Conservation (phyloP, 1,284 basidiomycete species). For the Sporisorium exsertum region DNA sequence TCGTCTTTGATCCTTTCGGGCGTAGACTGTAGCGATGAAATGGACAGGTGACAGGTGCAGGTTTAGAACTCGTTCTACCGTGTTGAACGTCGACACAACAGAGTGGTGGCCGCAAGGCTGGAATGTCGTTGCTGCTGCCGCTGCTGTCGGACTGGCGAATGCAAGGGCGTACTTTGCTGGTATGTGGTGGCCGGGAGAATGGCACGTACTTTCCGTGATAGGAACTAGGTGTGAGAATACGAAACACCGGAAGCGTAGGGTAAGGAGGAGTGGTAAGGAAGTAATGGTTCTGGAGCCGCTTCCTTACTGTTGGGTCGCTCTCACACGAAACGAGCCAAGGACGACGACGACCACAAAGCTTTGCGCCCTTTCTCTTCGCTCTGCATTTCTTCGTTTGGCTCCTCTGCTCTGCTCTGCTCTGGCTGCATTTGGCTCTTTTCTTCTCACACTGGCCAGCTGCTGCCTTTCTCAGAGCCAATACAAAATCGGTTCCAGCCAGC, state of each 20-base stretch:
- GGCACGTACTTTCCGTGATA: slow-evolving; percentile 49
- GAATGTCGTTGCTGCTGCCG: neutral
- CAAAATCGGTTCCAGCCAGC: slow-evolving; percentile 1
- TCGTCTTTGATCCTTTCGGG: slow-evolving; percentile 54
- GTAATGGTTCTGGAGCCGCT: neutral
- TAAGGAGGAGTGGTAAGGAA: slow-evolving; percentile 14
- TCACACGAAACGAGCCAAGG: slow-evolving; percentile 13
- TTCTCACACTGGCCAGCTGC: neutral
- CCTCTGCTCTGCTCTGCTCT: neutral
- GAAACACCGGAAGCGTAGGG: slow-evolving; percentile 28
- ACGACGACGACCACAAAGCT: slow-evolving; percentile 8
- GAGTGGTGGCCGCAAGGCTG: neutral
- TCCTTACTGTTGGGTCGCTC: slow-evolving; percentile 1
- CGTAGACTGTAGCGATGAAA: slow-evolving; percentile 28
- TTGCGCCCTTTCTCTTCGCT: neutral
- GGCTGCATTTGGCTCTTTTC: neutral
- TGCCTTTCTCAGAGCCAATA: slow-evolving; percentile 3
- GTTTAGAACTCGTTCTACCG: neutral
- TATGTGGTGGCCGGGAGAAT: slow-evolving; percentile 3
- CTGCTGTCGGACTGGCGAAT: neutral
- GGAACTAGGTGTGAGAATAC: slow-evolving; percentile 36
- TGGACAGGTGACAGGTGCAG: neutral
- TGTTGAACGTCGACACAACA: neutral
- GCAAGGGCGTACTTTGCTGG: slow-evolving; percentile 1
- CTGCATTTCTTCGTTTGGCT: neutral